These are phyloP conservation scores for Nemania serpens DNA, from an alignment of 2,329 filamentous ascomycete species.

Conservation along the genomic window DNA sequence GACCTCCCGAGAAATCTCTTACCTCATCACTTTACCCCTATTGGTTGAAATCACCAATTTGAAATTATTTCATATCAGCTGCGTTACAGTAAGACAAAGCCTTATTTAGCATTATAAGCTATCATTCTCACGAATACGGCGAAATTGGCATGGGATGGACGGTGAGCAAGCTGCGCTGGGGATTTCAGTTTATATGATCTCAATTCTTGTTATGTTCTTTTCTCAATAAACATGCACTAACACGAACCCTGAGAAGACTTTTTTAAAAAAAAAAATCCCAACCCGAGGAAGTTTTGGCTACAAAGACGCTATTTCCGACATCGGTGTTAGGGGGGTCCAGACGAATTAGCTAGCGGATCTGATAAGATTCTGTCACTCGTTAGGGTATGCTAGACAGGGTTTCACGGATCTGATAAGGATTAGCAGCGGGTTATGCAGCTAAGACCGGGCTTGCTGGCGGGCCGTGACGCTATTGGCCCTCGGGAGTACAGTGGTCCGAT, in stretches of 20 bases:
- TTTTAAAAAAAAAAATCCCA: not conserved
- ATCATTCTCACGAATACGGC: too few species aligned
- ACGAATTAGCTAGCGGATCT: slow-evolving; percentile 10
- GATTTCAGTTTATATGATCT: too few species aligned
- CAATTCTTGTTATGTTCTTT: too few species aligned
- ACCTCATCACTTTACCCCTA: too few species aligned
- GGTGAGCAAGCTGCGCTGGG: too few species aligned
- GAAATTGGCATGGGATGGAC: too few species aligned
- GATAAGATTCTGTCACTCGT: slow-evolving; percentile 14
- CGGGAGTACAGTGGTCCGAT: slow-evolving; percentile 1
- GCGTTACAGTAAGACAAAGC: too few species aligned
- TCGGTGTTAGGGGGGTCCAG: not conserved
- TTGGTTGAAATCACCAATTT: too few species aligned
- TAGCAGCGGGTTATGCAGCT: slow-evolving; percentile 1
- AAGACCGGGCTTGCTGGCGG: not conserved
- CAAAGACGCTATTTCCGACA: slow-evolving; percentile 7
- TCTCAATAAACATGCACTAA: not conserved
- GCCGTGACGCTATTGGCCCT: not conserved
- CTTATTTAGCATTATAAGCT: too few species aligned
- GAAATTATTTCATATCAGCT: too few species aligned
- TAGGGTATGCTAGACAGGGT: not conserved
- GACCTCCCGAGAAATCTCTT: too few species aligned
- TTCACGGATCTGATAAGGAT: slow-evolving; percentile 5
- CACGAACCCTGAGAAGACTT: not conserved
- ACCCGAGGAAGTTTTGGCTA: not conserved